phyloP scores from a whole-genome alignment of 768 basidiomycete species.

The Tricholoma flavovirens region DNA sequence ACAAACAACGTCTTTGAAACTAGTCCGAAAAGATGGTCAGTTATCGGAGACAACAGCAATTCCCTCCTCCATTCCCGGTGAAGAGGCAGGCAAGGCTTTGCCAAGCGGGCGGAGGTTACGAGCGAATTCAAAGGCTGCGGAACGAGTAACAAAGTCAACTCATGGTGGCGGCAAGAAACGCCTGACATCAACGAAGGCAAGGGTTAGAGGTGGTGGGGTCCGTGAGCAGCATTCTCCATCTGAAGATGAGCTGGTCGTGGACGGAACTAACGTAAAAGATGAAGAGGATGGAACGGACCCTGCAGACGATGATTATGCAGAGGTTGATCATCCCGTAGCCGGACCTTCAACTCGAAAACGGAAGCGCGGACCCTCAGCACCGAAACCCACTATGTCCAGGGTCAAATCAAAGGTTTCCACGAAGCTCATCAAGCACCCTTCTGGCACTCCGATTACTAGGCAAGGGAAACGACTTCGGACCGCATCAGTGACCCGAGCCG shows the following conservation, averaged over 20 bases:
- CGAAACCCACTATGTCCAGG: slow-evolving; percentile 13
- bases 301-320: slow-evolving; percentile 37
- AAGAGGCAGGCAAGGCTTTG: not conserved
- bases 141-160: not conserved
- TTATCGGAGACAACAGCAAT: not conserved
- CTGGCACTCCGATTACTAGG: slow-evolving; percentile 25
- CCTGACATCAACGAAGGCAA: not conserved
- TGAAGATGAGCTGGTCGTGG: slow-evolving; percentile 12
- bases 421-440: slow-evolving; percentile 22
- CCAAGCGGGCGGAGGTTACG: not conserved
- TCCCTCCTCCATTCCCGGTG: not conserved
- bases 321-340: slow-evolving; percentile 20
- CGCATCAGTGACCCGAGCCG: slow-evolving; percentile 18
- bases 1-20: not conserved
- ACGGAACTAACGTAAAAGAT: slow-evolving; percentile 18
- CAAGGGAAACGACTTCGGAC: slow-evolving; percentile 37
- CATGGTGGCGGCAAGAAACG: not conserved
- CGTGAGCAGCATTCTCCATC: not conserved
- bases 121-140: not conserved
- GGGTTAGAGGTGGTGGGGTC: not conserved
- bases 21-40: not conserved
- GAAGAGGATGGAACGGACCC: slow-evolving; percentile 37
- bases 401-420: slow-evolving; percentile 16
- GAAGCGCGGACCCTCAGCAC: slow-evolving; percentile 28
- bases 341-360: slow-evolving; percentile 37